phyloP scores from a whole-genome alignment of 208 protist species.

The Leishmania turanica region DNA sequence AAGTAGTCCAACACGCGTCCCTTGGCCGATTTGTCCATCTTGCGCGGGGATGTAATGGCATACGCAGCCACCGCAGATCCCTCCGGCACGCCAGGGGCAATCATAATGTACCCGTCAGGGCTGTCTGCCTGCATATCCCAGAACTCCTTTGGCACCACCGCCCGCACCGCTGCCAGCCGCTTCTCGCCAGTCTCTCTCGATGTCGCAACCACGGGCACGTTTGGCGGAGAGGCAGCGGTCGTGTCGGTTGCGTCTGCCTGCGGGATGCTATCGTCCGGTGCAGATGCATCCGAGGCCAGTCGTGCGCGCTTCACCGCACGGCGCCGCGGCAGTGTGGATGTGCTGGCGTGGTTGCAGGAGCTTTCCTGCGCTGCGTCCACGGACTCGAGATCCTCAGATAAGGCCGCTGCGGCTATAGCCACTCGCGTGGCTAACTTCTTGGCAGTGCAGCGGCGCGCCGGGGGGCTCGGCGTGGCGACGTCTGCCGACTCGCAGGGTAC shows the following conservation, averaged over 20 bases:
- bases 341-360: not conserved
- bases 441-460: constrained; percentile 36
- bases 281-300: constrained; percentile 4
- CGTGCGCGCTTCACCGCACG: constrained; percentile 36
- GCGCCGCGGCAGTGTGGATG: constrained; percentile 1
- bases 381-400: not conserved
- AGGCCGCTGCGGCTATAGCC: not conserved
- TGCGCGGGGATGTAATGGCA: constrained; percentile 21
- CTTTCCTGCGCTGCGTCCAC: not conserved
- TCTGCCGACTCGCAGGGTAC: constrained; percentile 12
- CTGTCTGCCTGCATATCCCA: constrained; percentile 67
- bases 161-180: constrained; percentile 10
- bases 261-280: not conserved
- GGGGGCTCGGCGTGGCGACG: constrained; percentile 32
- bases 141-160: constrained; percentile 42
- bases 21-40: constrained; percentile 55
- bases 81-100: constrained; percentile 42
- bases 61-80: constrained; percentile 16
- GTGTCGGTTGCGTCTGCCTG: not conserved
- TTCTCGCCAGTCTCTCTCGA: not conserved
- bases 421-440: constrained; percentile 9
- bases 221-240: not conserved
- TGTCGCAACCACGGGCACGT: not conserved
- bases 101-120: constrained; percentile 76
- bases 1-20: constrained; percentile 69